Base-by-base conservation (phyloP, 345 rosid genomes). In the Durio zibethinus region DNA sequence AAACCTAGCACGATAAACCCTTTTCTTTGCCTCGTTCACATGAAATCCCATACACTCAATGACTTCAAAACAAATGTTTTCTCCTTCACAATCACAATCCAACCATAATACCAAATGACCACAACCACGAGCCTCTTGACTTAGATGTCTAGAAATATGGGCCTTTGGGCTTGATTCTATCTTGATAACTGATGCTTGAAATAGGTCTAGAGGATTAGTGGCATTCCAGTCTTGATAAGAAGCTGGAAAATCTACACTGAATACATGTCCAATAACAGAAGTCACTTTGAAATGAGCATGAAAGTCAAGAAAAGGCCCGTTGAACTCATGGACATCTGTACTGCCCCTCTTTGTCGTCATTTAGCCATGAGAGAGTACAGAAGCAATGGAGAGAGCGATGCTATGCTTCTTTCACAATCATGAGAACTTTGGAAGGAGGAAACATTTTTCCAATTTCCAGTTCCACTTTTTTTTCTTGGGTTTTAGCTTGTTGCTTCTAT, bases 81-180 rank as follows among this genome's bases (percentile, higher is more conserved):
- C 99, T 76, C 99, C 99, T 88, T 93, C 99, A 36, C 99, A 96
- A 60, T 95, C 99, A 53, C 99, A 95, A 82, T 95, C 99, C 83
- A 95, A 87, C 99, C 99, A 95, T 76, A 95, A 77, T 60, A 95
- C 97, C 89, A 95, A 82, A 83, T 91, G 83, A 84, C 80, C 80
- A 85, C 95, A 95, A 25, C 98, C 90, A 56, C 88, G 92, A 82
- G 99, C 95, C 88, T 94, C 99, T 64, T 89, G 91, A 83, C 94
- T 89, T 84, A 94, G 82, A 85, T 94, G 97, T 87, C 92, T 89
- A 72, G 84, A 66, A 70, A 94, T 88, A 88, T 88, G 96, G 77
- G 87, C 99, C 94, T 88, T 91, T 60, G 99, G 98, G 87, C 93
- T 95, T 77, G 99, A 78, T 79, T 93, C 99, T 35, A 83, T 42